A percentile compares a stretch with the other conserved stretches of the same genome.
Evolutionary conservation across 2,329 filamentous ascomycete species (phyloP).

Genomic region (Aspergillus aculeatinus): DNA sequence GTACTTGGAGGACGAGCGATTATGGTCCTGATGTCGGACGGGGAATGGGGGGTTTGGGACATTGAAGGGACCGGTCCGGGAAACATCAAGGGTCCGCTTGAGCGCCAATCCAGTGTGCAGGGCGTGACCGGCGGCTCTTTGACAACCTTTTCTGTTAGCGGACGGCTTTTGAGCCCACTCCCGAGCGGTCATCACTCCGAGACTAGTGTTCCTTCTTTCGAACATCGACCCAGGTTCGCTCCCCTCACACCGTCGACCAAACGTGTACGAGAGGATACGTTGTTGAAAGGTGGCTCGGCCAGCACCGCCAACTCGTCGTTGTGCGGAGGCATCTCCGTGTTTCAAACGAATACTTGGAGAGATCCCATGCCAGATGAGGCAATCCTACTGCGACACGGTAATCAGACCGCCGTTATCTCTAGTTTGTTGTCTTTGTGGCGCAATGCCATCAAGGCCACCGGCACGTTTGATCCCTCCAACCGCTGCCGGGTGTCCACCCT

Average conservation of each 20-base stretch:
- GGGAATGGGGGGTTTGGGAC: constrained; percentile 53
- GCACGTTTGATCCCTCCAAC: constrained; percentile 42
- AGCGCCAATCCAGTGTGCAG: constrained; percentile 38
- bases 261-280: constrained; percentile 45
- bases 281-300: constrained; percentile 40
- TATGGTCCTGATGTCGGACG: constrained; percentile 47
- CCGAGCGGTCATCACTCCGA: constrained; percentile 23
- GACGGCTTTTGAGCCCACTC: constrained; percentile 36
- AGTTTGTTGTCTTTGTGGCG: constrained; percentile 48
- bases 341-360: constrained; percentile 36
- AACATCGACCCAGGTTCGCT: constrained; percentile 41
- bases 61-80: constrained; percentile 47
- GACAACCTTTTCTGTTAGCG: constrained; percentile 44
- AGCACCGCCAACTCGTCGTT: constrained; percentile 31
- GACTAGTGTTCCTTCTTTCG: constrained; percentile 23
- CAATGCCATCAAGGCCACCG: constrained; percentile 37
- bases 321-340: constrained; percentile 44
- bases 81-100: constrained; percentile 38
- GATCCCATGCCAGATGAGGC: constrained; percentile 44
- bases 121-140: constrained; percentile 43
- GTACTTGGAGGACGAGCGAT: constrained; percentile 46
- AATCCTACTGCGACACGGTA: constrained; percentile 44
- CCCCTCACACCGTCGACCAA: constrained; percentile 52
- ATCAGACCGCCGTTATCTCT: constrained; percentile 43
- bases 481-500: constrained; percentile 41